phyloP scores from a whole-genome alignment of 352 stramenopile genomes.

The Blastocystis sp. region DNA sequence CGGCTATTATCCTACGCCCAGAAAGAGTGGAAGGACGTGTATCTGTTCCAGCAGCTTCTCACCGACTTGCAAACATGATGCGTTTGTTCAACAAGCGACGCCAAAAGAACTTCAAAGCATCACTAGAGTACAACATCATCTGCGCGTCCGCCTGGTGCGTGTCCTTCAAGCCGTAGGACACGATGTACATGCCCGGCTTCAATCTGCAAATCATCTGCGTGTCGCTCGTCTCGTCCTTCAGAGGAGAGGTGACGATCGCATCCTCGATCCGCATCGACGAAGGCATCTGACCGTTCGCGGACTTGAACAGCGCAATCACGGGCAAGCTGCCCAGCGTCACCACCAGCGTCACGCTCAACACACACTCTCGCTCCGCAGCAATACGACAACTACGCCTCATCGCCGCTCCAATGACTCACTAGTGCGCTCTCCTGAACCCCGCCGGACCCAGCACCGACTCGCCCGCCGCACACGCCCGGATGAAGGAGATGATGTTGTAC shows the following conservation, averaged over 20 bases:
- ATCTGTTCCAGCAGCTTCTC: conserved; percentile 7
- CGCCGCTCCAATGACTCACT: not conserved
- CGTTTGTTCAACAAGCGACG: conserved; percentile 43
- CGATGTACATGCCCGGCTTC: conserved; percentile 9
- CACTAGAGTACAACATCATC: conserved; percentile 19
- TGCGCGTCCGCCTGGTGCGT: conserved; percentile 2
- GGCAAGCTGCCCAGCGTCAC: conserved; percentile 32
- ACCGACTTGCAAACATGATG: not conserved
- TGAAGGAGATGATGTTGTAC: not conserved
- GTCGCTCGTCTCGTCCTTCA: not conserved
- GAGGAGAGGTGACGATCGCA: conserved; percentile 8
- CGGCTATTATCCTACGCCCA: not conserved
- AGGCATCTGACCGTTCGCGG: not conserved
- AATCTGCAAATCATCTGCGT: conserved; percentile 2
- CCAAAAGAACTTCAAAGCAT: conserved; percentile 15
- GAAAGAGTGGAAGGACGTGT: conserved; percentile 1
- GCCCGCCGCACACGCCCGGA: not conserved
- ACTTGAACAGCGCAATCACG: conserved; percentile 14
- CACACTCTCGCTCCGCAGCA: not conserved
- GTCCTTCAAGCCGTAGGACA: conserved; percentile 47
- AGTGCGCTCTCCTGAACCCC: not conserved
- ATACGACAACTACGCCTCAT: conserved; percentile 27
- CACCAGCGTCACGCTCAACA: conserved; percentile 19
- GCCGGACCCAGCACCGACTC: not conserved
- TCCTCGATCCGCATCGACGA: conserved; percentile 7